Evolutionary conservation across 2,329 filamentous ascomycete genomes (phyloP), one percentile per base, ranked within the genome.

Genomic region (Colletotrichum euphorbiae): DNA sequence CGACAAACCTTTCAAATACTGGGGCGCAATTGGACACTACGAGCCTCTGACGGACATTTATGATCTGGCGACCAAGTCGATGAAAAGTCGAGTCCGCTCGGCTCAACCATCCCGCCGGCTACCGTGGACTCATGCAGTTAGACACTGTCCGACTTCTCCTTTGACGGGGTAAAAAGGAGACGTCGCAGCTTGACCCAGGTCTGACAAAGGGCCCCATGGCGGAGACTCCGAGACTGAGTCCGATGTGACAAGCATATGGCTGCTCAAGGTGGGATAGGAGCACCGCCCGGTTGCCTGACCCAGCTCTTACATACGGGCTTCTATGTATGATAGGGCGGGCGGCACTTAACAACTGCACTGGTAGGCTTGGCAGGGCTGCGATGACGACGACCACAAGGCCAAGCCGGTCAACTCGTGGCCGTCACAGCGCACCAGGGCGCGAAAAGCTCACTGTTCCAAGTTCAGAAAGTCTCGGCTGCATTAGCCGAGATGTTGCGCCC

Each of bases 241-340:
- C 38, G 15, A 28, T 33, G 11, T 21, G 13, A 43, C 50, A 50
- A 24, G 36, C 33, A 33, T 38, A 15, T 36, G 9, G 17, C 17
- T 9, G 46, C n/a, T 43, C 33, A 51, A 43, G 52, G 38, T 31
- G 59, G 38, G 52, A 42, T 6, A 33, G 17, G 33, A 24, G 33
- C 28, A 38, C 46, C 38, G 33, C 36, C 33, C 40, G 3, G 40
- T 50, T 17, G 43, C 38, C 28, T 52, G 21, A 43, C 33, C 62
- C 3, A 43, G 48, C 19, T 48, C 60, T 43, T 68, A 55, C 3
- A 11, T 1, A 33, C 28, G 7, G 17, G 13, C 7, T 15, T 15
- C 17, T 6, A n/a, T n/a, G n/a, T 50, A 64, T 48, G 40, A 40
- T 55, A 65, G 9, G 6, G 59, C 33, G 46, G 40, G 46, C 40